Evolutionary conservation across 2,329 filamentous ascomycete species (phyloP).

Genomic region (Pseudogymnoascus sp.): DNA sequence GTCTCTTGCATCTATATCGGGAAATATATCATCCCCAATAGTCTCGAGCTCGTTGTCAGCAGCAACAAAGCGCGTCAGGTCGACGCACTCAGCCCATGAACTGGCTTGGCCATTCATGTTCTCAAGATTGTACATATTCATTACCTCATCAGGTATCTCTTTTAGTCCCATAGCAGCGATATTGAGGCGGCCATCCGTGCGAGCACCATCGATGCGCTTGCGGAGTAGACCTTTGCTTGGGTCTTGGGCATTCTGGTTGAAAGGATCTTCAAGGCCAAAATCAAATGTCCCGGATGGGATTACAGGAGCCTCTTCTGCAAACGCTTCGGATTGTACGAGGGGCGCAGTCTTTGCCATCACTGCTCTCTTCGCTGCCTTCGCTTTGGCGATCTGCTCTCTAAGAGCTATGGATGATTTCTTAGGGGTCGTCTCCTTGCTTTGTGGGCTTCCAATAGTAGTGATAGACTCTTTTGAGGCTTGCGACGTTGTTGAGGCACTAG

Average conservation of each 20-base stretch:
- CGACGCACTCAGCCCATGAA: constrained; percentile 86
- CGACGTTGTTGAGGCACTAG: constrained; percentile 15
- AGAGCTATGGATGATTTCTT: constrained; percentile 70
- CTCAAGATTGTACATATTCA: constrained; percentile 84
- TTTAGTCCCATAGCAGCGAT: constrained; percentile 77
- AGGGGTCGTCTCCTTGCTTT: constrained; percentile 25
- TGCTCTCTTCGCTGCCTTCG: constrained; percentile 70
- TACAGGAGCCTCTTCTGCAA: constrained; percentile 30
- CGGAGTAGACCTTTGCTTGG: constrained; percentile 57
- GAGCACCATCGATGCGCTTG: constrained; percentile 63
- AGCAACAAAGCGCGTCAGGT: constrained; percentile 73
- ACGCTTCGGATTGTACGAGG: constrained; percentile 14
- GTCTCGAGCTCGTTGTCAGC: constrained; percentile 81
- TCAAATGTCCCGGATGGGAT: constrained; percentile 46
- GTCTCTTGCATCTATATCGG: constrained; percentile 54
- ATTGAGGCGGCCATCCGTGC: constrained; percentile 74
- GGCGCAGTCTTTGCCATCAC: constrained; percentile 29
- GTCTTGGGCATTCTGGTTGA: constrained; percentile 56
- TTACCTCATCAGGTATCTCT: constrained; percentile 70
- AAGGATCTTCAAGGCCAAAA: constrained; percentile 58
- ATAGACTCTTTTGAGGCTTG: constrained; percentile 14
- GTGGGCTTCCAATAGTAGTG: constrained; percentile 14
- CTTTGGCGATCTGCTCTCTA: constrained; percentile 85
- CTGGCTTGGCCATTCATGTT: constrained; percentile 52
- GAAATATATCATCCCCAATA: constrained; percentile 68